phyloP scores from a whole-genome alignment of 2,329 filamentous ascomycete genomes.

The Aspergillus clavatus region DNA sequence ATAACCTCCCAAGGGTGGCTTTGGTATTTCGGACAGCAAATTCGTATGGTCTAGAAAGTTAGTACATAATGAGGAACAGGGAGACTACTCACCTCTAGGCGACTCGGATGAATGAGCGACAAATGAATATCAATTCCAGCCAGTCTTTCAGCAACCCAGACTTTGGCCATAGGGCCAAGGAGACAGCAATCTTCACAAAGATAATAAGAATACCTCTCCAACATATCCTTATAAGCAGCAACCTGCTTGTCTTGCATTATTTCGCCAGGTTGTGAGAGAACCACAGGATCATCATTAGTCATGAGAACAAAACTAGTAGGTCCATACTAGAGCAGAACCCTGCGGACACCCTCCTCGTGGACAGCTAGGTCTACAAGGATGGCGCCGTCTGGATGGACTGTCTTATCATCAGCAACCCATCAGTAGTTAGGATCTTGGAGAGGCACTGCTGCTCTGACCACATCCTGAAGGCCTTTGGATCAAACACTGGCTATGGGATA shows the following conservation, averaged over 20 bases:
- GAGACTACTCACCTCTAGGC: background rate
- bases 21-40: background rate
- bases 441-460: slow-evolving; percentile 3
- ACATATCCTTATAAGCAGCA: slow-evolving; percentile 1
- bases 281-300: background rate
- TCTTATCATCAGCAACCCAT: background rate
- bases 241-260: background rate
- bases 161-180: slow-evolving; percentile 2
- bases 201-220: slow-evolving; percentile 2
- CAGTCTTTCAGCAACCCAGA: background rate
- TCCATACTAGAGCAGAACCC: background rate
- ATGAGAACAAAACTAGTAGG: background rate
- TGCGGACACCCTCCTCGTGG: background rate
- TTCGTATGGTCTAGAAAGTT: background rate
- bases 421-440: slow-evolving; percentile 1
- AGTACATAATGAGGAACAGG: background rate
- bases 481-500: slow-evolving; percentile 1
- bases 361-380: slow-evolving; percentile 3
- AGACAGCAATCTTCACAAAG: background rate
- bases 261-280: background rate
- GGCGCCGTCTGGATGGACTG: background rate
- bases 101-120: background rate
- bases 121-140: background rate
- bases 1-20: background rate
- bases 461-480: slow-evolving; percentile 1